These are phyloP conservation scores for Ustilago shanxiensis DNA, from an alignment of 1,284 basidiomycete species.

Conservation along the genomic window DNA sequence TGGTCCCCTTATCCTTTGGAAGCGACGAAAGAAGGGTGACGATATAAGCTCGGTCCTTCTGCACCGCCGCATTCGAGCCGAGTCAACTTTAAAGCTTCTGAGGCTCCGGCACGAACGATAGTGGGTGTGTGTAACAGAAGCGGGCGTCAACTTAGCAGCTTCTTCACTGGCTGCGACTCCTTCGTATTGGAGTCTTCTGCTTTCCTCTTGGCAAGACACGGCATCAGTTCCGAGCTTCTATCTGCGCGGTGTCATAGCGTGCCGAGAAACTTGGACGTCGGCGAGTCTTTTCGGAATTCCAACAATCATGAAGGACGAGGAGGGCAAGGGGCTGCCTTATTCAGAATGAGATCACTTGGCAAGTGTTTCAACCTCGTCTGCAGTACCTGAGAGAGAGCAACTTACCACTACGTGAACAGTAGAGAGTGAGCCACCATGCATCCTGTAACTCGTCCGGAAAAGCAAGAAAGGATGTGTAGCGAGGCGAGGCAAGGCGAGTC, in stretches of 20 bases:
- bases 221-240: neutral
- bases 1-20: no score
- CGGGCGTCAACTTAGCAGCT: no score
- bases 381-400: conserved; percentile 1
- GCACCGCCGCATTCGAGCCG: no score
- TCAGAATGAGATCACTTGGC: neutral
- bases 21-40: no score
- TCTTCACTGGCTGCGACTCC: no score
- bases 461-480: conserved; percentile 1
- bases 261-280: neutral
- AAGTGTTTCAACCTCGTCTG: neutral
- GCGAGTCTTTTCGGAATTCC: no score
- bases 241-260: neutral
- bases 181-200: neutral
- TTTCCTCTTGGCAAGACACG: neutral
- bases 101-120: neutral
- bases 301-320: no score
- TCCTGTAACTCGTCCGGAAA: conserved; percentile 3
- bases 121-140: no score
- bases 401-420: no score
- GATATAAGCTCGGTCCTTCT: no score
- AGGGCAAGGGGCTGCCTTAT: neutral
- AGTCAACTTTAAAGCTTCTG: neutral
- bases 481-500: conserved; percentile 3
- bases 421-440: neutral